These are phyloP conservation scores for Hsuehochloa calcarea DNA, from an alignment of 176 grass and related monocot genomes.

Conservation along the genomic window DNA sequence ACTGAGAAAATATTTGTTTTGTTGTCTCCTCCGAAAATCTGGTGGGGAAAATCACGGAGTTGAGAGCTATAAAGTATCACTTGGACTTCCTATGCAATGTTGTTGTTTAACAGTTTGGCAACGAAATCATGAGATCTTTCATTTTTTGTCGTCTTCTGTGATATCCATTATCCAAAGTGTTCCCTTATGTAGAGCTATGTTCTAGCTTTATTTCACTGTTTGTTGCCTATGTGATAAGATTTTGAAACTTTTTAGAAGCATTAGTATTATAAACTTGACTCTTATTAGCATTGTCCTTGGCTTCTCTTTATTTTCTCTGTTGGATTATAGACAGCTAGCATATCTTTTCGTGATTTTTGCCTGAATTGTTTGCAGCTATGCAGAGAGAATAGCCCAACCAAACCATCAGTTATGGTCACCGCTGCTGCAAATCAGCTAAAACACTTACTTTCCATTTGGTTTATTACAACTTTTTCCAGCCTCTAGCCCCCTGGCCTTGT, in stretches of 20 bases:
- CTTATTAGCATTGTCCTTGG: not conserved
- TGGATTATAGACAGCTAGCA: not conserved
- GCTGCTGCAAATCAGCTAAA: conserved; percentile 96
- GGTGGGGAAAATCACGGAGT: not conserved
- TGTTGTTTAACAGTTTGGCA: not conserved
- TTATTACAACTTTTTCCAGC: not conserved
- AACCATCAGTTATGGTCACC: conserved; percentile 94
- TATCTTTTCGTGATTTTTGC: conserved; percentile 30
- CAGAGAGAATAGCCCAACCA: conserved; percentile 80
- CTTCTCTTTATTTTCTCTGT: not conserved
- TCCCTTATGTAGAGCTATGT: not conserved
- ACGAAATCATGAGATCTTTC: not conserved
- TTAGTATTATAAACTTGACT: not conserved
- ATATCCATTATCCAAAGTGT: not conserved
- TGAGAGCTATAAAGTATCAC: not conserved
- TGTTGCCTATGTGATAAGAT: not conserved
- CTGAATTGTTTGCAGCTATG: conserved; percentile 49
- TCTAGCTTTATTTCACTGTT: not conserved
- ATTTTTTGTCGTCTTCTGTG: not conserved
- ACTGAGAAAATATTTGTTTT: not conserved
- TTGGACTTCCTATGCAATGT: not conserved
- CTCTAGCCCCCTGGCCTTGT: not conserved
- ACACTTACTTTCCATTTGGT: not conserved
- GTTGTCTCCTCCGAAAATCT: not conserved
- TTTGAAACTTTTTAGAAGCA: not conserved